Evolutionary conservation across 345 rosid species (phyloP).

Genomic region (Luvunga scandens): DNA sequence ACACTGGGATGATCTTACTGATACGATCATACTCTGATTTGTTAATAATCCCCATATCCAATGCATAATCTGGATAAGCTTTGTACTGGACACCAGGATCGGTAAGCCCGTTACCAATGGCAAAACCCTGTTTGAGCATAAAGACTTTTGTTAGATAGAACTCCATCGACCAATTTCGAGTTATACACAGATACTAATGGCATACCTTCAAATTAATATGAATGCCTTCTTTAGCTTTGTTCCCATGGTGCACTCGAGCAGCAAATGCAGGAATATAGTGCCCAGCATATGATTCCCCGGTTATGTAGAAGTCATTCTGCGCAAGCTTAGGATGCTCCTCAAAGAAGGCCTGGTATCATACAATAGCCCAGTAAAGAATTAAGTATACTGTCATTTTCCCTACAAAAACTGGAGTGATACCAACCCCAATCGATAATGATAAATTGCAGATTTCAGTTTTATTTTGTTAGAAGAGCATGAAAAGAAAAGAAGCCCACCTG

Average conservation of each 20-base stretch:
- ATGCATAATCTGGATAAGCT: constrained; percentile 96
- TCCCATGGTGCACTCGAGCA: constrained; percentile 81
- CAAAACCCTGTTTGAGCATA: constrained; percentile 71
- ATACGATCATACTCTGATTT: constrained; percentile 55
- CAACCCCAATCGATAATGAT: not conserved
- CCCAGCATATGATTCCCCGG: constrained; percentile 99
- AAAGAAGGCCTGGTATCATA: constrained; percentile 70
- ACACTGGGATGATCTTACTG: constrained; percentile 77
- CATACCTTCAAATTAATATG: constrained; percentile 86
- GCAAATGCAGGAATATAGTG: constrained; percentile 99
- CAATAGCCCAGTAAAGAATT: constrained; percentile 3
- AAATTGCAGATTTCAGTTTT: not conserved
- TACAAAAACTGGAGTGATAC: not conserved
- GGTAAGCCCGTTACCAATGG: constrained; percentile 98
- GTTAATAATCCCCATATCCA: constrained; percentile 76
- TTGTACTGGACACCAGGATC: constrained; percentile 89
- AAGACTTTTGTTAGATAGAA: constrained; percentile 6
- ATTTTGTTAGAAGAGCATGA: not conserved
- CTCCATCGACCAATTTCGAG: not conserved
- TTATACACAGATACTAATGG: not conserved
- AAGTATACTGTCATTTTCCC: not conserved
- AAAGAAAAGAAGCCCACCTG: constrained; percentile 53
- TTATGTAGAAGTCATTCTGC: constrained; percentile 81
- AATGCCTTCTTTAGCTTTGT: constrained; percentile 87
- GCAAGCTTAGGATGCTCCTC: constrained; percentile 78